phyloP scores from a whole-genome alignment of 202 grass and related monocot genomes.

The Alloteropsis angusta region DNA sequence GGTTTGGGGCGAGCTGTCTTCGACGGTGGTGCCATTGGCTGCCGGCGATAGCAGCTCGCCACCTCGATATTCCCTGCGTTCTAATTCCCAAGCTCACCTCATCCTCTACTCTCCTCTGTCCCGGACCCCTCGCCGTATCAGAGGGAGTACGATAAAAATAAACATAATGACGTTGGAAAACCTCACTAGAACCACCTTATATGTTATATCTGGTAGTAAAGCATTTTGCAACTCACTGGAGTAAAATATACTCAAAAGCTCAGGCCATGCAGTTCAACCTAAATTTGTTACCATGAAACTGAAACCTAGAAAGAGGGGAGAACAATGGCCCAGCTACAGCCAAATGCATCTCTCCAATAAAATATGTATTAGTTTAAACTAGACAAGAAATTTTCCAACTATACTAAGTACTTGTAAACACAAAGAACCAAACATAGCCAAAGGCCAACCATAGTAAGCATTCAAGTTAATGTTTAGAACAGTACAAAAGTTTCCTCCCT shows the following conservation, averaged over 20 bases:
- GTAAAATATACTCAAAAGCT: neutral
- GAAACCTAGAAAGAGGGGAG: neutral
- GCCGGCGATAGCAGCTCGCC: too few relatives aligned
- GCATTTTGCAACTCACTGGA: neutral
- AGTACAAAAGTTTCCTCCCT: neutral
- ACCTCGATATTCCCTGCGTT: too few relatives aligned
- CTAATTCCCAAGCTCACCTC: too few relatives aligned
- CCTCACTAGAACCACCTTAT: neutral
- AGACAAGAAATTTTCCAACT: neutral
- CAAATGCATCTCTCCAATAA: neutral
- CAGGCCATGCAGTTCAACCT: neutral
- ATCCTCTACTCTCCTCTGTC: too few relatives aligned
- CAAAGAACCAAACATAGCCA: neutral
- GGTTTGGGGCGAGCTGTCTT: too few relatives aligned
- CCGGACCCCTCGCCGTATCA: too few relatives aligned
- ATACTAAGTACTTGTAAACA: neutral
- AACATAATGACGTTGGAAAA: neutral
- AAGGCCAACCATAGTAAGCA: neutral
- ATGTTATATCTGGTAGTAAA: neutral
- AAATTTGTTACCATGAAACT: constrained; percentile 14
- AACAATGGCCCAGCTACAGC: neutral
- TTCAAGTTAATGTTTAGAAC: neutral
- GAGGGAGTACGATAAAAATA: neutral
- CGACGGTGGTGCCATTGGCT: too few relatives aligned
- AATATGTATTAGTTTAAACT: neutral